These are phyloP conservation scores for Mycena polygramma DNA, from an alignment of 768 basidiomycete genomes.

Conservation along the genomic window DNA sequence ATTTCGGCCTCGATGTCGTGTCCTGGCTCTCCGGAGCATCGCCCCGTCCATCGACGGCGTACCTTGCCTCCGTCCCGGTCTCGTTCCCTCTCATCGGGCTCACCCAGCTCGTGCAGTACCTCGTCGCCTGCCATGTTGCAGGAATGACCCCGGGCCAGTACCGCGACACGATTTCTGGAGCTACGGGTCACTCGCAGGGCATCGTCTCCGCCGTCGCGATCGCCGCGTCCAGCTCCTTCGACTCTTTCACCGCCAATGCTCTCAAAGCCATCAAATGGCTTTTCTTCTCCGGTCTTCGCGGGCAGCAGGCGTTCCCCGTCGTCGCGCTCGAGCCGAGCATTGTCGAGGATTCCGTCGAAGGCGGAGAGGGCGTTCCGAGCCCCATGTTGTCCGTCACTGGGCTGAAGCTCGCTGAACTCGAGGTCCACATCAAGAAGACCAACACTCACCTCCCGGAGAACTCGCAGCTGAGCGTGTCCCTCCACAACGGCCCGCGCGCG, in stretches of 20 bases:
- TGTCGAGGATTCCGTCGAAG: slow-evolving; percentile 88
- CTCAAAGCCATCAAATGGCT: slow-evolving; percentile 91
- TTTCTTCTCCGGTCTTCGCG: slow-evolving; percentile 93
- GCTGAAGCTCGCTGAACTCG: slow-evolving; percentile 78
- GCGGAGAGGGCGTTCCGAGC: slow-evolving; percentile 92
- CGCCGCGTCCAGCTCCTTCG: slow-evolving; percentile 81
- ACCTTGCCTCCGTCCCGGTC: slow-evolving; percentile 93
- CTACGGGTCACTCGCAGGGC: slow-evolving; percentile 98
- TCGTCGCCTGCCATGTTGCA: slow-evolving; percentile 81
- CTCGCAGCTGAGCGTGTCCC: slow-evolving; percentile 86
- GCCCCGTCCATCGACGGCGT: slow-evolving; percentile 82
- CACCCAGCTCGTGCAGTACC: slow-evolving; percentile 95
- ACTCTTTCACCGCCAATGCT: slow-evolving; percentile 81
- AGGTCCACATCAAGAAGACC: slow-evolving; percentile 86
- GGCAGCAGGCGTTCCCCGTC: slow-evolving; percentile 94
- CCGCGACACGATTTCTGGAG: slow-evolving; percentile 80
- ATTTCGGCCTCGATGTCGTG: slow-evolving; percentile 82
- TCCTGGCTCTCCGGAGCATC: slow-evolving; percentile 85
- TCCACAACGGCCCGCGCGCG: slow-evolving; percentile 91
- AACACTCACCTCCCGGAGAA: slow-evolving; percentile 87
- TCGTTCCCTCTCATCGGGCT: slow-evolving; percentile 97
- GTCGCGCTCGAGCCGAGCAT: slow-evolving; percentile 90
- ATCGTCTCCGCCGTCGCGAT: slow-evolving; percentile 94
- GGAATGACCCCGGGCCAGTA: slow-evolving; percentile 86
- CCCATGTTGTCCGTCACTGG: slow-evolving; percentile 96